phyloP scores from a whole-genome alignment of 1,284 basidiomycete species.

The Boletellus sp. region DNA sequence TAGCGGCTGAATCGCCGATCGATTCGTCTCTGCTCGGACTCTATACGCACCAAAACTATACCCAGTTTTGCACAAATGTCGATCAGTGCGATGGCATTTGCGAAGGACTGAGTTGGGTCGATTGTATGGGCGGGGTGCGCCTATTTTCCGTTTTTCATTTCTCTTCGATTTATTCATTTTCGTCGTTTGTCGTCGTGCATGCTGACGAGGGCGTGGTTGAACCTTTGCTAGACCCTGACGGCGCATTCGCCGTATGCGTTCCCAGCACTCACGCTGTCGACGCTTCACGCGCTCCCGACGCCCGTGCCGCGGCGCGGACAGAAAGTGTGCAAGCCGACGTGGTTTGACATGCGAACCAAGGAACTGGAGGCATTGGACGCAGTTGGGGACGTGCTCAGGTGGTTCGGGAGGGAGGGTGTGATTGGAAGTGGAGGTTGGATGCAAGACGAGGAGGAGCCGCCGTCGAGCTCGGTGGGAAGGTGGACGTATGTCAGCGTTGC shows the following conservation, averaged over 20 bases:
- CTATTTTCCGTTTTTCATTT: not conserved
- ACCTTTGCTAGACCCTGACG: conserved; percentile 52
- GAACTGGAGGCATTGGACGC: conserved; percentile 58
- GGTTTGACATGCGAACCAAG: conserved; percentile 57
- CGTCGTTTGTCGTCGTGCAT: not conserved
- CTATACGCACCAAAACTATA: conserved; percentile 93
- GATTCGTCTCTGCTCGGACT: conserved; percentile 86
- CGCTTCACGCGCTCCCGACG: conserved; percentile 79
- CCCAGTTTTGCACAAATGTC: conserved; percentile 75
- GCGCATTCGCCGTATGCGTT: conserved; percentile 81
- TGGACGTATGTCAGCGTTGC: conserved; percentile 55
- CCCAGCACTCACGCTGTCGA: conserved; percentile 73
- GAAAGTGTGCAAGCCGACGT: conserved; percentile 75
- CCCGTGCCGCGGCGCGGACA: conserved; percentile 79
- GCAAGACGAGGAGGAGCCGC: conserved; percentile 18
- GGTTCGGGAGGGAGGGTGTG: conserved; percentile 40
- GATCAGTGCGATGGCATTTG: conserved; percentile 72
- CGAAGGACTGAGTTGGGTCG: conserved; percentile 81
- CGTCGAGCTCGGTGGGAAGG: conserved; percentile 34
- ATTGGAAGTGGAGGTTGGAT: conserved; percentile 4
- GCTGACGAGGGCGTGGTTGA: not conserved
- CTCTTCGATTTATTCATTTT: not conserved
- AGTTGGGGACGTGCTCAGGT: conserved; percentile 52
- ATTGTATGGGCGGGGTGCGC: conserved; percentile 73
- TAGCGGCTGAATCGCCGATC: conserved; percentile 86